phyloP scores from a whole-genome alignment of 2,329 filamentous ascomycete genomes.

The Colletotrichum horii region DNA sequence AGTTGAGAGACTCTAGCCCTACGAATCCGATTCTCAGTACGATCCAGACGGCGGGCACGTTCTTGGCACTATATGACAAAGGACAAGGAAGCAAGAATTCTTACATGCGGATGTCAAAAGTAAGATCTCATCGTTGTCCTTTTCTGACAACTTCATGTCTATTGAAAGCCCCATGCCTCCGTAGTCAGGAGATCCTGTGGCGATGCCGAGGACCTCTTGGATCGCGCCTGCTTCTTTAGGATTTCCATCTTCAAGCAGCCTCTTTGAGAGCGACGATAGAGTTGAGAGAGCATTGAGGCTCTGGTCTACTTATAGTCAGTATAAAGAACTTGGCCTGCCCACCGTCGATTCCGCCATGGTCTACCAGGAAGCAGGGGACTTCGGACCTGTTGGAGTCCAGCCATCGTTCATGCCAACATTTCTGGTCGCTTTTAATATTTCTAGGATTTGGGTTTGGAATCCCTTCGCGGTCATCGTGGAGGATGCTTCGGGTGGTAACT shows the following conservation, averaged over 20 bases:
- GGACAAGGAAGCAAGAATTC: not conserved
- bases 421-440: not conserved
- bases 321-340: not conserved
- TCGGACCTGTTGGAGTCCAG: not conserved
- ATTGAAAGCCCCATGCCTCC: slow-evolving; percentile 3
- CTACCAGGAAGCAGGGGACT: not conserved
- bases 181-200: not conserved
- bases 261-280: not conserved
- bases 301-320: not conserved
- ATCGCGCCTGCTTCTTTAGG: not conserved
- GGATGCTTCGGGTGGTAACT: not conserved
- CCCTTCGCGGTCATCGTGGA: not conserved
- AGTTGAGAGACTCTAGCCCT: slow-evolving; percentile 11
- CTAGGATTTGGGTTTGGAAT: not conserved
- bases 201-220: not conserved
- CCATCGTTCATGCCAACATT: not conserved
- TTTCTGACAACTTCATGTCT: not conserved
- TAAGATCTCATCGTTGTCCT: not conserved
- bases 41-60: not conserved
- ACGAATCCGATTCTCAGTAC: not conserved
- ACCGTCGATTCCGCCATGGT: not conserved
- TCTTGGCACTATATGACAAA: not conserved
- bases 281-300: not conserved
- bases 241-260: not conserved
- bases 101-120: slow-evolving; percentile 1